phyloP scores from a whole-genome alignment of 495 filamentous ascomycete species.

The Talaromyces stipitatus region DNA sequence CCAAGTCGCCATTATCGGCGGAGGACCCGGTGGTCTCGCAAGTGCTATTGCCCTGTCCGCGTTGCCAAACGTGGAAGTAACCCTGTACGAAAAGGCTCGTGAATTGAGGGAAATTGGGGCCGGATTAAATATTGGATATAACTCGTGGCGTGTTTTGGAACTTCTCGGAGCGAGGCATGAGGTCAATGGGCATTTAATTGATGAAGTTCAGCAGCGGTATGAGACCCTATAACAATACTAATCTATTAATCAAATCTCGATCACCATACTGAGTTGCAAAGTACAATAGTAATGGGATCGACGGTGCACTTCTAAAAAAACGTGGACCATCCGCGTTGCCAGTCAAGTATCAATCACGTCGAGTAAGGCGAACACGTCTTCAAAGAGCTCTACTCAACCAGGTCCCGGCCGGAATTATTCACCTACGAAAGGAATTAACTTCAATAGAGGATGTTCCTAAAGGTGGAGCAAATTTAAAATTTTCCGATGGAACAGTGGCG shows the following conservation, averaged over 20 bases:
- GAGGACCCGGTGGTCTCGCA: conserved; percentile 40
- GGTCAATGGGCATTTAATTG: conserved; percentile 9
- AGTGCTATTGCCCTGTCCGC: conserved; percentile 42
- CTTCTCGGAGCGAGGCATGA: conserved; percentile 33
- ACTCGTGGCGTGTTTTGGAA: conserved; percentile 37
- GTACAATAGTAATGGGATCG: background rate
- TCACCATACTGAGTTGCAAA: background rate
- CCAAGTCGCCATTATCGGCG: conserved; percentile 33
- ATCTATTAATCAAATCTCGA: background rate
- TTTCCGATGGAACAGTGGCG: conserved; percentile 25
- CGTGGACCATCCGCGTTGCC: background rate
- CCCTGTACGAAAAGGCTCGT: conserved; percentile 40
- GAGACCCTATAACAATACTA: background rate
- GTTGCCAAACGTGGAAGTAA: conserved; percentile 29
- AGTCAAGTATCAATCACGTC: conserved; percentile 3
- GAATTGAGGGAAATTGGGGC: conserved; percentile 42
- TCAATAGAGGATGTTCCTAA: conserved; percentile 18
- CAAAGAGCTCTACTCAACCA: conserved; percentile 30
- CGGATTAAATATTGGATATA: conserved; percentile 31
- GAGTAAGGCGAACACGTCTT: conserved; percentile 31
- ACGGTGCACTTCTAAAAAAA: background rate
- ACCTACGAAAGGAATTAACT: conserved; percentile 29
- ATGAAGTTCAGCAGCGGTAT: conserved; percentile 4
- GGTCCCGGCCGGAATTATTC: conserved; percentile 27
- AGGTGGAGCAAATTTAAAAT: conserved; percentile 19